These are phyloP conservation scores for Penicillium sp. DNA, from an alignment of 2,329 filamentous ascomycete species.

Conservation along the genomic window DNA sequence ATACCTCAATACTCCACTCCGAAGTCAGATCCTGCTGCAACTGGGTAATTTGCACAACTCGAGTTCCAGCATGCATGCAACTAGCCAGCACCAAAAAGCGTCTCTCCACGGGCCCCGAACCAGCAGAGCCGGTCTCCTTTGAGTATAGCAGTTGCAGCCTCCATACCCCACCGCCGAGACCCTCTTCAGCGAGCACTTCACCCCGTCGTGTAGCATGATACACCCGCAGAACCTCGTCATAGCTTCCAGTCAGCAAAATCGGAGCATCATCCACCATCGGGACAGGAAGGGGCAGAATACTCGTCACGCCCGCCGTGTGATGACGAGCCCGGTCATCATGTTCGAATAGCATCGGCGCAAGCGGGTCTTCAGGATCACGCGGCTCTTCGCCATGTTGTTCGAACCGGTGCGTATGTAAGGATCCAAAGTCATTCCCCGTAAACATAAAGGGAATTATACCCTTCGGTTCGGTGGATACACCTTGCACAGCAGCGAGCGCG, in stretches of 20 bases:
- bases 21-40: slow-evolving; percentile 29
- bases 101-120: slow-evolving; percentile 5
- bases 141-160: slow-evolving; percentile 60
- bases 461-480: neutral
- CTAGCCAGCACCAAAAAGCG: slow-evolving; percentile 68
- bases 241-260: slow-evolving; percentile 80
- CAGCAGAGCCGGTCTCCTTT: neutral
- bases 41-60: slow-evolving; percentile 55
- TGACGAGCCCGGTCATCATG: slow-evolving; percentile 52
- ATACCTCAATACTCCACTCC: slow-evolving; percentile 61
- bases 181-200: slow-evolving; percentile 60
- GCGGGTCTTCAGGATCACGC: slow-evolving; percentile 12
- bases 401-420: slow-evolving; percentile 34
- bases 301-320: slow-evolving; percentile 82
- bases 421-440: slow-evolving; percentile 42
- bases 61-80: slow-evolving; percentile 87
- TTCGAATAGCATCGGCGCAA: slow-evolving; percentile 20
- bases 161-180: slow-evolving; percentile 84
- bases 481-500: slow-evolving; percentile 27
- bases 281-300: slow-evolving; percentile 69
- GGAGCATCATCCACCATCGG: slow-evolving; percentile 45
- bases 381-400: slow-evolving; percentile 16
- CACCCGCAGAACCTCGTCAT: slow-evolving; percentile 79
- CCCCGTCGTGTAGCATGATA: slow-evolving; percentile 40
- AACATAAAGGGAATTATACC: slow-evolving; percentile 30